Conservation (phyloP, 1,284 basidiomycete genomes). For the Sporisorium exsertum region DNA sequence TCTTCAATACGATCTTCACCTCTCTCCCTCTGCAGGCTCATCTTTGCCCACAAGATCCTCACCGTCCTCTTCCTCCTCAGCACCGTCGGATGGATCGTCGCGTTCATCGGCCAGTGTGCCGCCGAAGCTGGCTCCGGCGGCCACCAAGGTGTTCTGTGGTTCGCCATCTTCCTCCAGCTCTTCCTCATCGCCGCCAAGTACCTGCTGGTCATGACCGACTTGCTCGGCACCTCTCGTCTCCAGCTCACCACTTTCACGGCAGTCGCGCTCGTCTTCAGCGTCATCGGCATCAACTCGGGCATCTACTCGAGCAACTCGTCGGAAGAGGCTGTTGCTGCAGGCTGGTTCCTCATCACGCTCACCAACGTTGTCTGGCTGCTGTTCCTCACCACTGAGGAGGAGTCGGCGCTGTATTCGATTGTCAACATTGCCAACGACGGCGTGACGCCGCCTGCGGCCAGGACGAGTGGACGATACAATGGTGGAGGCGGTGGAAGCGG, state of each 20-base stretch:
- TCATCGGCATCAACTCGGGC: slow-evolving; percentile 77
- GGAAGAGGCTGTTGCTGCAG: slow-evolving; percentile 81
- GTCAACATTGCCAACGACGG: slow-evolving; percentile 90
- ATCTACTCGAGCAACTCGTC: slow-evolving; percentile 50
- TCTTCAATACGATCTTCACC: not conserved
- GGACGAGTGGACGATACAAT: slow-evolving; percentile 58
- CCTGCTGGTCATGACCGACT: slow-evolving; percentile 84
- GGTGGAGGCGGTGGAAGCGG: slow-evolving; percentile 17
- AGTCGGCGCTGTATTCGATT: slow-evolving; percentile 82
- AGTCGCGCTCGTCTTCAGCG: slow-evolving; percentile 86
- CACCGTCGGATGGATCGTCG: slow-evolving; percentile 89
- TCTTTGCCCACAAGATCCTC: slow-evolving; percentile 89
- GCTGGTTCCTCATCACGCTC: slow-evolving; percentile 91
- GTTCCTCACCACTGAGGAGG: slow-evolving; percentile 95
- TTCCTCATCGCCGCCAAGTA: slow-evolving; percentile 83
- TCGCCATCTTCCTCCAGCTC: slow-evolving; percentile 86
- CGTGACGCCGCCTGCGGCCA: slow-evolving; percentile 80
- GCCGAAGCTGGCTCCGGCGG: slow-evolving; percentile 52
- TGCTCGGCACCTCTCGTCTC: slow-evolving; percentile 82
- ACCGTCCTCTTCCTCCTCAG: slow-evolving; percentile 85
- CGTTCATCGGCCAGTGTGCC: slow-evolving; percentile 79
- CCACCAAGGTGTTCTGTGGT: slow-evolving; percentile 83
- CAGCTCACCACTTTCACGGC: slow-evolving; percentile 89
- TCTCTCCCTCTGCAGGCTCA: slow-evolving; percentile 72
- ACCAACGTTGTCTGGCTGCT: slow-evolving; percentile 90